phyloP scores from a whole-genome alignment of 139 green algal species.

The Chlamydomonas schloesseri region DNA sequence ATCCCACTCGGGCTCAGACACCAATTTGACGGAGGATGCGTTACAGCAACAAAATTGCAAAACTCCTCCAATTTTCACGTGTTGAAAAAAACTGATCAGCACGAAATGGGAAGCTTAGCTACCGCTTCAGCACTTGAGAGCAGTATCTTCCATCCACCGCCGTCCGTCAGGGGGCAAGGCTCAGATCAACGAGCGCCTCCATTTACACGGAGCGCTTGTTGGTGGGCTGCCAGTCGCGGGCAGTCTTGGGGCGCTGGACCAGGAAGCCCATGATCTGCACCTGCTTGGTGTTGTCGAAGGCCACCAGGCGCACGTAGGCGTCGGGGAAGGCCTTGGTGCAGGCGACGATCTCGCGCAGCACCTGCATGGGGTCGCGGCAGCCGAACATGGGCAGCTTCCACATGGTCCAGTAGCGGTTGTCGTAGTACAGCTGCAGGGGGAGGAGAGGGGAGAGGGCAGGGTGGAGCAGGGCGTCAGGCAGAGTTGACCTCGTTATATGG shows the following conservation, averaged over 20 bases:
- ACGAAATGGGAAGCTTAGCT: neutral
- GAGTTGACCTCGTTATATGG: no score
- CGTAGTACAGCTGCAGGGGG: conserved; percentile 81
- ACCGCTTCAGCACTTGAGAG: no score
- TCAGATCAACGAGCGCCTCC: neutral
- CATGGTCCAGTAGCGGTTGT: conserved; percentile 99
- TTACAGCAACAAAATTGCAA: no score
- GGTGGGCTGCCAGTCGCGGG: conserved; percentile 75
- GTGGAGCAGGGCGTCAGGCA: no score
- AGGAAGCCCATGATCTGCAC: conserved; percentile 79
- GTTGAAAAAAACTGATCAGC: no score
- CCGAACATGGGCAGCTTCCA: conserved; percentile 99
- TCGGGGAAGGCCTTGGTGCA: conserved; percentile 93
- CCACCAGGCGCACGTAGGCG: conserved; percentile 93
- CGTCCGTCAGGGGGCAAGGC: neutral
- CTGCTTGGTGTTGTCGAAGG: conserved; percentile 84
- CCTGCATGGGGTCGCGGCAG: conserved; percentile 93
- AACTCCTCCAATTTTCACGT: no score
- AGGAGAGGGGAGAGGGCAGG: neutral
- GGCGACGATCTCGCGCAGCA: conserved; percentile 91
- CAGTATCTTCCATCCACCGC: neutral
- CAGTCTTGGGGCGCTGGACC: conserved; percentile 65
- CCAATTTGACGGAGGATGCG: no score
- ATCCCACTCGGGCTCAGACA: no score
- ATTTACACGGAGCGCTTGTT: conserved; percentile 39